Base-by-base conservation (phyloP, 2,329 filamentous ascomycete species). In the Fusarium haematococcum region DNA sequence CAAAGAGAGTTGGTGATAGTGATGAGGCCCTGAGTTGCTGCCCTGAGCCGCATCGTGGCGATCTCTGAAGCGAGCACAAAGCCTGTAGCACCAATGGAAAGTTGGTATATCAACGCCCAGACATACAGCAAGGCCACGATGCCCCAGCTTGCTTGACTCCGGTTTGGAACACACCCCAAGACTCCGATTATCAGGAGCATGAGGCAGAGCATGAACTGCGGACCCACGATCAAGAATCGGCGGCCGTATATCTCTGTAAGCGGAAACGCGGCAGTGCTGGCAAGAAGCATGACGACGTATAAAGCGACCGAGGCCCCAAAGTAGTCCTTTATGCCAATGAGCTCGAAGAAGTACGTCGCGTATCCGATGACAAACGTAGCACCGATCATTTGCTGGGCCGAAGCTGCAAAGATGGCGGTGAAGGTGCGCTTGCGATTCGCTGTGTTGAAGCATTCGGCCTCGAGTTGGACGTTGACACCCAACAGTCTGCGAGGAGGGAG, bases 311-410 rank as follows among this genome's bases (percentile, higher is more conserved):
- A 81, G 5, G 79, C 81, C 6, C 64, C 69, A 59, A 84, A 84
- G 64, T 77, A 80, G 45, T 83, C 65, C 43, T 76, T 75, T 41
- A 84, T 76, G 7, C 79, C 78, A 54, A 84, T 80, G 16, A 81
- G 78, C 10, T 74, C 70, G 16, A 80, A 67, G 65, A 81, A 84
- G 71, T 79, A 81, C 18, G 78, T 81, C 14, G 79, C 77, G 67
- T 83, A 81, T 32, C 82, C 82, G n/a, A 82, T 79, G 4, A 82
- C 82, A 52, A 84, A 84, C 0, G 79, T 76, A 16, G 82, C 81
- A 16, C 82, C 82, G 33, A 84, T 83, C 50, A 84, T 68, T 62
- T 84, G 82, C 68, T 84, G 82, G 8, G 70, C 79, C 30, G 73
- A 74, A 9, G 80, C 77, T 7, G 77, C 76, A 32, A 82, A 79